Percentiles rank a stretch among this genome's conserved stretches.
Evolutionary conservation across 495 filamentous ascomycete species (phyloP).

Genomic region (Hamigera avellanea): DNA sequence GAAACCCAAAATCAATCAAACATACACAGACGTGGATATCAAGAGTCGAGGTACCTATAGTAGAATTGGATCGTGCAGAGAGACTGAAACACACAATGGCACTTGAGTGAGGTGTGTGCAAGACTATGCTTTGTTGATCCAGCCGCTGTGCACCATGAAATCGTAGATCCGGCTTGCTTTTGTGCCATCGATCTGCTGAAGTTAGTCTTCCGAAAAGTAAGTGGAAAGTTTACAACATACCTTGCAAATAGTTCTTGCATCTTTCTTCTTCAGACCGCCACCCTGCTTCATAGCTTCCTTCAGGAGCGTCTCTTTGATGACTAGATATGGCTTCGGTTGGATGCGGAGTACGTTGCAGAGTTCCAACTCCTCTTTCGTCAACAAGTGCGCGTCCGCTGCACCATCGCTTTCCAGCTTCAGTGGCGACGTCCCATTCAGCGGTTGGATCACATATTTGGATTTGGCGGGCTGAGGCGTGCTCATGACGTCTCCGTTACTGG

Average conservation of each 20-base stretch:
- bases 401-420: conserved; percentile 65
- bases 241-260: conserved; percentile 59
- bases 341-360: conserved; percentile 72
- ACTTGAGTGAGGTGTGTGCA: no score
- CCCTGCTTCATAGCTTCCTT: conserved; percentile 82
- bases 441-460: conserved; percentile 33
- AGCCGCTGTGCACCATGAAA: conserved; percentile 86
- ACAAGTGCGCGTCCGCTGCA: conserved; percentile 67
- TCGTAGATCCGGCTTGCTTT: conserved; percentile 72
- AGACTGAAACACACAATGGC: not conserved
- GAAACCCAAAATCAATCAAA: conserved; percentile 4
- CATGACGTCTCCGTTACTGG: conserved; percentile 24
- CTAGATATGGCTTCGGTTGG: conserved; percentile 85
- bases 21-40: conserved; percentile 8
- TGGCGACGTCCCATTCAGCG: conserved; percentile 46
- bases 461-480: conserved; percentile 30
- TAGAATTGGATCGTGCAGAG: not conserved
- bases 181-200: conserved; percentile 45
- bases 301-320: conserved; percentile 81
- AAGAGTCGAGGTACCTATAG: not conserved
- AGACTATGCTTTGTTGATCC: conserved; percentile 62
- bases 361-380: conserved; percentile 75
- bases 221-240: conserved; percentile 20
- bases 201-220: conserved; percentile 5
- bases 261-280: conserved; percentile 82